A percentile compares a stretch with the other conserved stretches of the same genome.
Conservation (phyloP, 257 asterid species). For the Anisodus acutangulus region DNA sequence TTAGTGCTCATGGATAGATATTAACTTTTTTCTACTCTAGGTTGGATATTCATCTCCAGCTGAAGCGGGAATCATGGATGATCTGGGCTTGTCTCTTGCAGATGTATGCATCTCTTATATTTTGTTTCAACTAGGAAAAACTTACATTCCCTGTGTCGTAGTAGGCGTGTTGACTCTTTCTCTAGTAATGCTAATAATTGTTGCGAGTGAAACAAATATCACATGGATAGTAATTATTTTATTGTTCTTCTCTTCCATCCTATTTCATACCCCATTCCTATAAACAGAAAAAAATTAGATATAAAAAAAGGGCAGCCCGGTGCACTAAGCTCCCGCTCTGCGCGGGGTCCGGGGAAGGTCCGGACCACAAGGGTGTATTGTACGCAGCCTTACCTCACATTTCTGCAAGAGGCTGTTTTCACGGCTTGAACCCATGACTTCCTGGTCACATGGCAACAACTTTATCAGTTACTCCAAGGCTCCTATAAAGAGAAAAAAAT, state of each 20-base stretch:
- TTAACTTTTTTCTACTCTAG: neutral
- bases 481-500: no score
- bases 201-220: neutral
- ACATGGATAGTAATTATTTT: neutral
- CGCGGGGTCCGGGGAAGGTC: no score
- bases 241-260: neutral
- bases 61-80: conserved; percentile 36
- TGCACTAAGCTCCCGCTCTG: no score
- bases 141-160: neutral
- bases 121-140: neutral
- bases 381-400: no score
- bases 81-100: conserved; percentile 38
- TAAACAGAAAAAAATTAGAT: neutral
- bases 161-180: neutral
- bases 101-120: conserved; percentile 18
- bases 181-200: neutral
- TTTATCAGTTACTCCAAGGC: no score
- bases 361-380: no score
- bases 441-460: no score
- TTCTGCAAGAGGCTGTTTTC: no score
- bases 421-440: no score
- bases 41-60: conserved; percentile 42
- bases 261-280: neutral
- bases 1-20: neutral
- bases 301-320: no score